Evolutionary conservation across 805 yeast genomes (phyloP), one percentile per base, ranked within the genome.

Genomic region (Wickerhamomyces strasburgensis): DNA sequence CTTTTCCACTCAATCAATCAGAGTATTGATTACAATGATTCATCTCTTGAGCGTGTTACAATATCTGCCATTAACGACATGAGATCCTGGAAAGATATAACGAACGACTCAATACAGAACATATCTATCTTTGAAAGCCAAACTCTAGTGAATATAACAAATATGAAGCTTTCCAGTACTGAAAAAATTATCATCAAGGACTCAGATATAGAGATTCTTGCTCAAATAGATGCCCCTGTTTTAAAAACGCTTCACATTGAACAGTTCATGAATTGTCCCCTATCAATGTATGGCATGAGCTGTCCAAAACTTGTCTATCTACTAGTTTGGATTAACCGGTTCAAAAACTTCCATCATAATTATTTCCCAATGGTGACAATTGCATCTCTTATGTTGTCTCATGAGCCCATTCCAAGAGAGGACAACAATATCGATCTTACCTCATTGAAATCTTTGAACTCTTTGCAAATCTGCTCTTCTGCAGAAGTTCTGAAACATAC

Each of bases 381-480:
- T 5, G 46, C 41, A 3, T 45, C 49, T 2, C 27, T 47, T 5
- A 45, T 47, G 52, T 27, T 47, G 23, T 41, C 48, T 9, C 38
- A 37, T 28, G 52, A 47, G 30, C 52, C 52, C 2, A 27, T 32
- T 1, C 19, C 38, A 9, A 14, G 26, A 10, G 34, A 23, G 3
- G 14, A 10, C 10, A 19, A 33, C 10, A 26, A 18, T 5, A 38
- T 46, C 14, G 52, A 48, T 19, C 32, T 43, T 2, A 13, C 31
- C 6, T 37, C 37, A 14, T 46, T 48, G 27, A 31, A 28, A 18
- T n/a, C 21, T 9, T n/a, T 46, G 1, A 18, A 25, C 6, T 28
- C 39, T 2, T 32, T 46, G 5, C 39, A 44, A 31, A 38, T 44
- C 2, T 45, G 51, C 19, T 39, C 34, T 33, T 44, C 48, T 18